Percentiles rank a stretch among this genome's conserved stretches.
Conservation (phyloP, 192 early-diverging fungal genomes). For the Fimicolochytrium jonesii region DNA sequence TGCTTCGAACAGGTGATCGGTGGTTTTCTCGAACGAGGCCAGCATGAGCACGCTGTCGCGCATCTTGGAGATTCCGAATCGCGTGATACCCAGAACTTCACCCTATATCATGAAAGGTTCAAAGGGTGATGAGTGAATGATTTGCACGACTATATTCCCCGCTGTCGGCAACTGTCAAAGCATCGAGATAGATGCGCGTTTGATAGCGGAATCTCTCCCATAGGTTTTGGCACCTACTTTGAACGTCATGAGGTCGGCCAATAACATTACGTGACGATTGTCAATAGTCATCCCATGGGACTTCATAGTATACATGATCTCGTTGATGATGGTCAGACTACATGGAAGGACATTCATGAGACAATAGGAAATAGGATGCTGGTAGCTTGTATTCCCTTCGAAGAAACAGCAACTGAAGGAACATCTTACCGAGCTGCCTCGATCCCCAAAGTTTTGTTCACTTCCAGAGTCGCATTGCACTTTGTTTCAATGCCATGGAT, state of each 20-base stretch:
- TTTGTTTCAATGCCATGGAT: slow-evolving; percentile 15
- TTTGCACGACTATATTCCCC: too few species aligned
- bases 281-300: slow-evolving; percentile 93
- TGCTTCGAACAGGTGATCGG: slow-evolving; percentile 98
- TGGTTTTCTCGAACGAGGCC: slow-evolving; percentile 99
- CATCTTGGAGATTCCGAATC: slow-evolving; percentile 99
- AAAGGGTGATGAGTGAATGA: too few species aligned
- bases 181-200: too few species aligned
- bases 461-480: too few species aligned
- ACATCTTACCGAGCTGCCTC: slow-evolving; percentile 77
- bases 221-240: too few species aligned
- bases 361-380: too few species aligned
- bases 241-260: slow-evolving; percentile 97
- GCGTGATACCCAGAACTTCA: slow-evolving; percentile 95
- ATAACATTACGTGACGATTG: slow-evolving; percentile 89
- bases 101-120: slow-evolving; percentile 52
- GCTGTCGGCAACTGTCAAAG: too few species aligned
- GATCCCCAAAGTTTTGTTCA: slow-evolving; percentile 87
- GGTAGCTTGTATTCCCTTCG: neutral
- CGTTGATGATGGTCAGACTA: slow-evolving; percentile 80
- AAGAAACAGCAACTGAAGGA: slow-evolving; percentile 11
- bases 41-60: slow-evolving; percentile 98
- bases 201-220: too few species aligned
- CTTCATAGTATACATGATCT: slow-evolving; percentile 82
- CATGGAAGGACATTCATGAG: neutral